phyloP scores from a whole-genome alignment of 768 basidiomycete genomes.

The Hericium alpestre region DNA sequence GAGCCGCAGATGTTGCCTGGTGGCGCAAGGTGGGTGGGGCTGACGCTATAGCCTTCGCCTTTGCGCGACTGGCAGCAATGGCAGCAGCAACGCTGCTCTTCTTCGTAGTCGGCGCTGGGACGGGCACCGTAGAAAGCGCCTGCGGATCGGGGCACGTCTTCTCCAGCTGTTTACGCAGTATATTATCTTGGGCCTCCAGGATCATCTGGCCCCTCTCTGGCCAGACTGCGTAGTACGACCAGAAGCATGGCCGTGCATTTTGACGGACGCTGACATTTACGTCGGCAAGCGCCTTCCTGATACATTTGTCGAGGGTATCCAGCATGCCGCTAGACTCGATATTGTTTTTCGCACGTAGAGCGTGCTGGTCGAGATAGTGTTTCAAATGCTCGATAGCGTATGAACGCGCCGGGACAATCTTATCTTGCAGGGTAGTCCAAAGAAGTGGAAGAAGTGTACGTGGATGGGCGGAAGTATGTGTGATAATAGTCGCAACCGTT shows the following conservation, averaged over 20 bases:
- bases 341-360: slow-evolving; percentile 42
- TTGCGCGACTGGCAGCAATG: slow-evolving; percentile 83
- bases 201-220: slow-evolving; percentile 53
- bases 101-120: slow-evolving; percentile 45
- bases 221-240: slow-evolving; percentile 75
- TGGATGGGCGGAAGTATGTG: slow-evolving; percentile 59
- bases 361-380: slow-evolving; percentile 66
- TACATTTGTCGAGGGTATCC: slow-evolving; percentile 61
- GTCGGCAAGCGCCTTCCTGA: slow-evolving; percentile 70
- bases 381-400: slow-evolving; percentile 63
- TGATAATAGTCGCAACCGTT: slow-evolving; percentile 56
- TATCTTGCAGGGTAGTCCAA: slow-evolving; percentile 64
- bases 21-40: slow-evolving; percentile 74
- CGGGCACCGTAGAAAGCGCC: slow-evolving; percentile 22
- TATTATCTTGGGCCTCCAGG: slow-evolving; percentile 54
- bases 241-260: slow-evolving; percentile 60
- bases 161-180: slow-evolving; percentile 73
- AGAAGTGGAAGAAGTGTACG: slow-evolving; percentile 60
- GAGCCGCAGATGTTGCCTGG: slow-evolving; percentile 68
- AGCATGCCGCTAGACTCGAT: slow-evolving; percentile 64
- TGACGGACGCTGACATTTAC: slow-evolving; percentile 74
- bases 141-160: slow-evolving; percentile 66
- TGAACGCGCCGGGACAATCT: slow-evolving; percentile 64
- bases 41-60: slow-evolving; percentile 73
- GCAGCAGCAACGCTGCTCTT: slow-evolving; percentile 79